Conservation (phyloP, 139 green algal species). For the Chlamydomonas sphaeroides region DNA sequence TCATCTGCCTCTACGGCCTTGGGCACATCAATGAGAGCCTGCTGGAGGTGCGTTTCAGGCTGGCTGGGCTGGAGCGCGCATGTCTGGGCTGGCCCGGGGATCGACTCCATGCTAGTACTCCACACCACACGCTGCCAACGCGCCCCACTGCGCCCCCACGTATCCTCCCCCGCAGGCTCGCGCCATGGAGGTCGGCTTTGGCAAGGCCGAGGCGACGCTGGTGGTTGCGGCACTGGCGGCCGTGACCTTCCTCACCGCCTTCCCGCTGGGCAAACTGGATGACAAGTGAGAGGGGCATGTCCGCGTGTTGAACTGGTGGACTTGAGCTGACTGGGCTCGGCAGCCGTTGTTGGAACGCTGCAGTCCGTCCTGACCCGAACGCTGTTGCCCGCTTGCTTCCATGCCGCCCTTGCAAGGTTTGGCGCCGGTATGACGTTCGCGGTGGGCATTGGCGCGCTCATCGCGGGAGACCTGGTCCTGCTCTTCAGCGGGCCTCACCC, state of each 20-base stretch:
- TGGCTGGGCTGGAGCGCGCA: not conserved
- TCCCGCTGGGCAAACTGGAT: constrained; percentile 64
- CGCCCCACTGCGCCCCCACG: not conserved
- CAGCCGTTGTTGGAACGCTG: too few relatives aligned
- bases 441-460: constrained; percentile 60
- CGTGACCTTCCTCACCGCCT: constrained; percentile 61
- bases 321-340: not conserved
- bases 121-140: too few relatives aligned
- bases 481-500: constrained; percentile 51
- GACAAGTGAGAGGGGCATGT: constrained; percentile 53
- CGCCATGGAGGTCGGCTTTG: constrained; percentile 71
- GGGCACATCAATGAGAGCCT: constrained; percentile 69
- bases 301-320: not conserved
- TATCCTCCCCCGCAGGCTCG: constrained; percentile 48
- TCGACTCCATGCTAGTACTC: too few relatives aligned
- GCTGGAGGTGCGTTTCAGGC: constrained; percentile 43
- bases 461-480: constrained; percentile 63
- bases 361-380: not conserved
- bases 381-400: not conserved
- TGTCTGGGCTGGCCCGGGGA: too few relatives aligned
- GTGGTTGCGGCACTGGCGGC: constrained; percentile 61
- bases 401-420: too few relatives aligned
- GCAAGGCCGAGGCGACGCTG: constrained; percentile 72
- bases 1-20: constrained; percentile 61
- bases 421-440: constrained; percentile 59